Conservation (phyloP, 768 basidiomycete genomes). For the Suillus alpinus region DNA sequence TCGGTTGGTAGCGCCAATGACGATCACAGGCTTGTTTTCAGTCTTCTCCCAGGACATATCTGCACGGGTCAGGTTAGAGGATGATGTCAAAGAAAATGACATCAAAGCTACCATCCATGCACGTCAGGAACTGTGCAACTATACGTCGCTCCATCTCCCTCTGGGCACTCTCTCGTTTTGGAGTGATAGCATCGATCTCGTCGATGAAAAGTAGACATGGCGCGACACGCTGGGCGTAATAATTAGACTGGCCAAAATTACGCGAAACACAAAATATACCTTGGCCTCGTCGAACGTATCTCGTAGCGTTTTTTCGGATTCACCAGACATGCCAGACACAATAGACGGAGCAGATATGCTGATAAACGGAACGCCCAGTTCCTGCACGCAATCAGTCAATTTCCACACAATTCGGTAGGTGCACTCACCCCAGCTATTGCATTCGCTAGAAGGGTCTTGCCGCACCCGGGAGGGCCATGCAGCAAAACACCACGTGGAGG, state of each 20-base stretch:
- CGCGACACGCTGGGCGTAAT: conserved; percentile 62
- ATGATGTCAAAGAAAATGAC: not conserved
- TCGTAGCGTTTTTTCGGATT: conserved; percentile 67
- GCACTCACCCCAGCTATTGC: conserved; percentile 89
- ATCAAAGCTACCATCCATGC: conserved; percentile 81
- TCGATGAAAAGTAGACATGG: conserved; percentile 96
- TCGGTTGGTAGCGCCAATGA: conserved; percentile 95
- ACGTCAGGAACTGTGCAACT: conserved; percentile 94
- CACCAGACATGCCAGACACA: conserved; percentile 91
- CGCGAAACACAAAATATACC: conserved; percentile 37
- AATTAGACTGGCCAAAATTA: not conserved
- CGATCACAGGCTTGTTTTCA: conserved; percentile 87
- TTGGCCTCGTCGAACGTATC: conserved; percentile 98
- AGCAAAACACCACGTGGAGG: conserved; percentile 89
- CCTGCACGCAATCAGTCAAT: conserved; percentile 43
- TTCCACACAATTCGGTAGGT: not conserved
- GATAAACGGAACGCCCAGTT: conserved; percentile 90
- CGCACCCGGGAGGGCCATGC: conserved; percentile 95
- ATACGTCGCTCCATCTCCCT: conserved; percentile 97
- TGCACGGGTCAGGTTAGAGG: conserved; percentile 26
- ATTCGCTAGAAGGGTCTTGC: conserved; percentile 93
- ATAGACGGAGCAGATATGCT: conserved; percentile 92
- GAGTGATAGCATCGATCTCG: conserved; percentile 97
- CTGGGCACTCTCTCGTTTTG: conserved; percentile 96
- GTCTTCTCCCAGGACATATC: conserved; percentile 95